Evolutionary conservation across 129 eudicot genomes (phyloP).

Genomic region (Sambucus nigra): DNA sequence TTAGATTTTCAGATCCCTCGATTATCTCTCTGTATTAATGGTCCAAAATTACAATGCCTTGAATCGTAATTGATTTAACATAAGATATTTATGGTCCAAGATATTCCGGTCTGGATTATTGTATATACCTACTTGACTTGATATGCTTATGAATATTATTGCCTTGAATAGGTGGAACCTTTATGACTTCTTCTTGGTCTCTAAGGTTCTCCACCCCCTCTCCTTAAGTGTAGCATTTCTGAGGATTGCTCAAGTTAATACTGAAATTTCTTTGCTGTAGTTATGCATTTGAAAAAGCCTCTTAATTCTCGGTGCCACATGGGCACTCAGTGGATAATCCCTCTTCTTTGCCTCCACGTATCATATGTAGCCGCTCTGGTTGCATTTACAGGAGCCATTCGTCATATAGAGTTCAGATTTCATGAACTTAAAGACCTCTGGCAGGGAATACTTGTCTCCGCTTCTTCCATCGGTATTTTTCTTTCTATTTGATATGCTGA

Average conservation of each 20-base stretch:
- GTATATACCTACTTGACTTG: too few species aligned
- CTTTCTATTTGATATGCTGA: background rate
- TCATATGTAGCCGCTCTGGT: constrained; percentile 57
- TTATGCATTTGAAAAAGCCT: constrained; percentile 52
- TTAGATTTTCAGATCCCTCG: too few species aligned
- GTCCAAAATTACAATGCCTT: too few species aligned
- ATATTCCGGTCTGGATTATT: too few species aligned
- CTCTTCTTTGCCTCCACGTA: constrained; percentile 49
- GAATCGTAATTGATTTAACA: too few species aligned
- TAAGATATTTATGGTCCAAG: too few species aligned
- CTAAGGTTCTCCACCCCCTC: background rate
- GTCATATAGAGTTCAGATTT: constrained; percentile 77
- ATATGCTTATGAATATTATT: too few species aligned
- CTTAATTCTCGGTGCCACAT: constrained; percentile 70
- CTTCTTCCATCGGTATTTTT: constrained; percentile 44
- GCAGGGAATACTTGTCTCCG: constrained; percentile 71
- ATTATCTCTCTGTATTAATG: too few species aligned
- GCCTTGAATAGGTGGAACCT: too few species aligned
- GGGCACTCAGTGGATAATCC: constrained; percentile 52
- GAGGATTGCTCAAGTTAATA: constrained; percentile 7
- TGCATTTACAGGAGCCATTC: constrained; percentile 62
- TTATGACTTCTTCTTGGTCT: background rate
- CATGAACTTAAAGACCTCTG: constrained; percentile 93
- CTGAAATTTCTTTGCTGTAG: constrained; percentile 30
- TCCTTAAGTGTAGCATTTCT: background rate